These are phyloP conservation scores for Tilletia horrida DNA, from an alignment of 1,284 basidiomycete genomes.

Conservation along the genomic window DNA sequence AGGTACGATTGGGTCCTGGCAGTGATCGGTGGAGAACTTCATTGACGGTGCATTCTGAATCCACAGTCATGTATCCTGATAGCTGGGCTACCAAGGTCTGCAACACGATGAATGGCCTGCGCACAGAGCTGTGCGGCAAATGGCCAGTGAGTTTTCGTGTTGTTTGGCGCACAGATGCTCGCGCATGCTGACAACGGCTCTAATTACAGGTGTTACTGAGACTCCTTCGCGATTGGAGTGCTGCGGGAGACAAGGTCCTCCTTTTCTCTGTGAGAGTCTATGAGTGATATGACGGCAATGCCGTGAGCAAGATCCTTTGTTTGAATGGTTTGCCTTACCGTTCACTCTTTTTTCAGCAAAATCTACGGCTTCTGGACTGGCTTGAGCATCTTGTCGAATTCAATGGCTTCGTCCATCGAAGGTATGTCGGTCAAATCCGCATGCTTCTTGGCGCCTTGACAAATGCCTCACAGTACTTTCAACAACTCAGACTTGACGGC, in stretches of 20 bases:
- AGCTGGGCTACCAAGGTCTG: constrained; percentile 36
- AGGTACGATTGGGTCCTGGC: constrained; percentile 57
- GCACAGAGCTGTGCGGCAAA: constrained; percentile 70
- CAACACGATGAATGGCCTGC: constrained; percentile 39
- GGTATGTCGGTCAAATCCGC: neutral
- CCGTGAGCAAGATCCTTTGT: too few species aligned
- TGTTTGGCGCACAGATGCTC: too few species aligned
- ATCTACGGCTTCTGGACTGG: constrained; percentile 75
- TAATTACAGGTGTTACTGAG: constrained; percentile 64
- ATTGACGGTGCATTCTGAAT: constrained; percentile 42
- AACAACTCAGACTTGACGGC: constrained; percentile 71
- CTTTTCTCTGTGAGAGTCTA: constrained; percentile 19
- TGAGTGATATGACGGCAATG: too few species aligned
- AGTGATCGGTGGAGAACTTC: constrained; percentile 29
- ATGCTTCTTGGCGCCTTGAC: neutral
- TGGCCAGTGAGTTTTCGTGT: constrained; percentile 62
- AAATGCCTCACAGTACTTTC: constrained; percentile 33
- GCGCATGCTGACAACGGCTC: constrained; percentile 57
- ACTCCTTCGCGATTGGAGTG: constrained; percentile 62
- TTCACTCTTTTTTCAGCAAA: constrained; percentile 58
- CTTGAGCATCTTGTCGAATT: constrained; percentile 68
- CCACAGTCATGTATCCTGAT: constrained; percentile 49
- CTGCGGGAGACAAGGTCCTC: constrained; percentile 58
- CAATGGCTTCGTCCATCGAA: constrained; percentile 56
- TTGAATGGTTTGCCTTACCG: neutral